A percentile compares a stretch with the other conserved stretches of the same genome.
These are phyloP conservation scores for Aureobasidium lini DNA, from an alignment of 2,329 filamentous ascomycete species.

Conservation along the genomic window DNA sequence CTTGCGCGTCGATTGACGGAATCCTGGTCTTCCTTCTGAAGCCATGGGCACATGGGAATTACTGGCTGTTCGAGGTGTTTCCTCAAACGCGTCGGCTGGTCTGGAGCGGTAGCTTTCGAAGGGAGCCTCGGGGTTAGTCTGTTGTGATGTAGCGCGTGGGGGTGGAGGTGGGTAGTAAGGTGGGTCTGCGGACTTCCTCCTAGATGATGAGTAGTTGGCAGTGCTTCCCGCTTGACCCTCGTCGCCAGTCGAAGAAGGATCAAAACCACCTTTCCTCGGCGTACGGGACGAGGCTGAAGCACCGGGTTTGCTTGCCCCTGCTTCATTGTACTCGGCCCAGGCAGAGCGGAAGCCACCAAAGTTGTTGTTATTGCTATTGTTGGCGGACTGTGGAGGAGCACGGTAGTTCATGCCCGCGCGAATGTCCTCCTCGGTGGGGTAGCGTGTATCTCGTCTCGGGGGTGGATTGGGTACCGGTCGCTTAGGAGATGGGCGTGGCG, in stretches of 20 bases:
- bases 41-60: not conserved
- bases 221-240: slow-evolving; percentile 49
- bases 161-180: slow-evolving; percentile 10
- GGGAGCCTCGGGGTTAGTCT: slow-evolving; percentile 32
- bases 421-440: slow-evolving; percentile 31
- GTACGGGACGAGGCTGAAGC: slow-evolving; percentile 30
- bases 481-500: slow-evolving; percentile 17
- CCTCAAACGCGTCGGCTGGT: slow-evolving; percentile 48
- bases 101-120: slow-evolving; percentile 44
- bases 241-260: slow-evolving; percentile 52
- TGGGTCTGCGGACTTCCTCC: slow-evolving; percentile 12
- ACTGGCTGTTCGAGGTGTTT: slow-evolving; percentile 34
- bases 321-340: slow-evolving; percentile 27
- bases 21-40: not conserved
- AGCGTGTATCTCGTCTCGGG: slow-evolving; percentile 26
- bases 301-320: slow-evolving; percentile 22
- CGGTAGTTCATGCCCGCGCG: slow-evolving; percentile 29
- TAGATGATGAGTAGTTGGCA: slow-evolving; percentile 23
- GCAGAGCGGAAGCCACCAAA: slow-evolving; percentile 25
- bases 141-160: slow-evolving; percentile 1
- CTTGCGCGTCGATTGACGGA: slow-evolving; percentile 4
- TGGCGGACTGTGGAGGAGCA: slow-evolving; percentile 15
- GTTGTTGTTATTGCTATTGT: not conserved
- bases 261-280: slow-evolving; percentile 50
- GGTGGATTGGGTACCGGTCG: slow-evolving; percentile 20